Base-by-base conservation (phyloP, 106 monocot genomes). In the Dactylorhiza incarnata region DNA sequence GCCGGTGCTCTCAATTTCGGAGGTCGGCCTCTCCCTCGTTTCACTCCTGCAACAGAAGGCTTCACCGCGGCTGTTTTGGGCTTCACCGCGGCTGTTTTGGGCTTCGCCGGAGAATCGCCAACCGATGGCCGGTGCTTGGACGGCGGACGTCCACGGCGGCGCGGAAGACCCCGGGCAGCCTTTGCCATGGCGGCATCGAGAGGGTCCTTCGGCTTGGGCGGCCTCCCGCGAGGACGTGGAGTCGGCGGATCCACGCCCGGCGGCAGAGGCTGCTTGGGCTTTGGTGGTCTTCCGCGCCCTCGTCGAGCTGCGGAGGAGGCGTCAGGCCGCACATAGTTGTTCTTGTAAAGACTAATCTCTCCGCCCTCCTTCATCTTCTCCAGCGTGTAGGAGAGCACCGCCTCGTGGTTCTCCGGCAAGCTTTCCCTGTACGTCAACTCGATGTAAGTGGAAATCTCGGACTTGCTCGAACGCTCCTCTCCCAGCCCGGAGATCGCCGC, bases 391-490 rank as follows among this genome's bases (percentile, higher is more conserved):
- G 88, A 66, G 24, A 88, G 80, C 53, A 82, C 80, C 71, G 88
- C 69, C 29, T 74, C 11, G 71, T 84, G 84, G 16, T 78, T 65
- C 74, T 78, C 78, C 11, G 95, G 85, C 37, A 92, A 84, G 51
- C 81, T 84, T 9, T 70, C 85, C 3, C 74, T 80, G 74, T 92
- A 81, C 53, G 81, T 78, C 0, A 85, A 78, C 68, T 90, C 92
- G 49, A 95, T 95, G 85, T 83, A 75, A 73, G 82, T 85, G 6
- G 82, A 78, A 9, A 95, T 95, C 48, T 84, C 83, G 37, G 90
- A 82, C 72, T 90, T 92, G 84, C 79, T 90, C 72, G 90, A 86
- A 6, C 95, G 92, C 20, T 44, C 73, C 73, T 92, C 90, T 65
- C 86, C 75, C 23, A 92, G 78, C 23, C 81, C 79, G 5, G 65